Percentiles rank a stretch among this genome's conserved stretches.
Conservation (phyloP, 2,329 filamentous ascomycete genomes). For the Neonectria neomacrospora region DNA sequence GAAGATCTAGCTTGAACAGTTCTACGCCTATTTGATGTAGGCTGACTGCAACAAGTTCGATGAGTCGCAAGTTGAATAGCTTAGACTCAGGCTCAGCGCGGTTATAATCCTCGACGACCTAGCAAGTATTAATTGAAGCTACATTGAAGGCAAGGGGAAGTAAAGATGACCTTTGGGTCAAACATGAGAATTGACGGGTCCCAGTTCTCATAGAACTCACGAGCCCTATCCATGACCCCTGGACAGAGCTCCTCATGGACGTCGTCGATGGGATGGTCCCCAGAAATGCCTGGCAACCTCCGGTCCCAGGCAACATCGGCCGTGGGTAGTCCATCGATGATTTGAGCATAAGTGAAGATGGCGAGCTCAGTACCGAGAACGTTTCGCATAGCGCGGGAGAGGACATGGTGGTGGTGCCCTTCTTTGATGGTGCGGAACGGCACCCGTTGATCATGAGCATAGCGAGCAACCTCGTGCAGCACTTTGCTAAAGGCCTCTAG, state of each 20-base stretch:
- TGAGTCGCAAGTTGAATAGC: background rate
- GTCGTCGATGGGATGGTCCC: conserved; percentile 28
- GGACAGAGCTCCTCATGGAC: conserved; percentile 26
- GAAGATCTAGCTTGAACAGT: background rate
- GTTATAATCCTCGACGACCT: background rate
- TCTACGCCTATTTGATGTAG: background rate
- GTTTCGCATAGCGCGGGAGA: conserved; percentile 15
- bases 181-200: conserved; percentile 18
- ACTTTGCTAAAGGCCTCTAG: background rate
- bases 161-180: conserved; percentile 17
- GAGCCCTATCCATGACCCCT: background rate
- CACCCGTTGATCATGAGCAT: conserved; percentile 1
- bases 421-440: conserved; percentile 9
- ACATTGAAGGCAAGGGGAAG: background rate
- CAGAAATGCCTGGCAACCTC: conserved; percentile 23
- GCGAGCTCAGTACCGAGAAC: conserved; percentile 19
- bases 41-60: background rate
- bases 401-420: background rate
- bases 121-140: background rate
- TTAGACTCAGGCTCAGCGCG: background rate
- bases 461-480: background rate
- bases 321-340: conserved; percentile 32
- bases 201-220: conserved; percentile 14
- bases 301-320: conserved; percentile 27
- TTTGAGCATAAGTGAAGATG: conserved; percentile 30